Evolutionary conservation across 192 early-diverging fungal species (phyloP), one percentile per base, ranked within the genome.

Genomic region (Haplosporangium gracile): DNA sequence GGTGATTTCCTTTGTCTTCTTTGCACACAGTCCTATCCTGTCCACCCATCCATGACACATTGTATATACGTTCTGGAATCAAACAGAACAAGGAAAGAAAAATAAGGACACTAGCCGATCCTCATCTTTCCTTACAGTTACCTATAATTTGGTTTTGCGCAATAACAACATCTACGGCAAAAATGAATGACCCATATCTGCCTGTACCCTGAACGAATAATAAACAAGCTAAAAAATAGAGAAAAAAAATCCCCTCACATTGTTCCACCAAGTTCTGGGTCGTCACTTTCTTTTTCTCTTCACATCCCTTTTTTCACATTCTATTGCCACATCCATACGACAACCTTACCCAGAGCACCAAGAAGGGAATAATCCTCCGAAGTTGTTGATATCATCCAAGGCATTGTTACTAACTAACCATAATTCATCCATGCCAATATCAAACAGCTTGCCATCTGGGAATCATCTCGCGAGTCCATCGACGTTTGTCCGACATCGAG

Each of bases 401-500:
- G 22, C 55, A 57, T 57, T 57, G 6, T 57, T 57, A 57, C 55
- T 57, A 26, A 32, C 60, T 60, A 60, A 29, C 40, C 24, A 49
- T 47, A 32, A 73, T 73, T 60, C 34, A 32, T 51, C n/a, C 2
- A 32, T 68, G n/a, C 26, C 29, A 72, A 71, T 47, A 47, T 57
- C 15, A 63, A 11, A 78, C 60, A 86, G 97, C 97, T 6, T 97
- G 96, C 72, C 94, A 96, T 47, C 76, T 93, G 22, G 93, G 94
- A 32, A 90, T 92, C 72, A 92, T 97, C 74, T 90, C 93, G 75
- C 90, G 96, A 26, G 94, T 97, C 26, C 96, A 95, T 65, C 92
- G 97, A 24, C 90, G 97, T 40, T 89, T 98, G 24, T 94, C 95
- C 49, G 96, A 97, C 42, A 93, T 93, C 29, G 97, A 98, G 90